Evolutionary conservation across 371 early-diverging fungal genomes (phyloP), one percentile per base, ranked within the genome.

Genomic region (Mucor lusitanicus): DNA sequence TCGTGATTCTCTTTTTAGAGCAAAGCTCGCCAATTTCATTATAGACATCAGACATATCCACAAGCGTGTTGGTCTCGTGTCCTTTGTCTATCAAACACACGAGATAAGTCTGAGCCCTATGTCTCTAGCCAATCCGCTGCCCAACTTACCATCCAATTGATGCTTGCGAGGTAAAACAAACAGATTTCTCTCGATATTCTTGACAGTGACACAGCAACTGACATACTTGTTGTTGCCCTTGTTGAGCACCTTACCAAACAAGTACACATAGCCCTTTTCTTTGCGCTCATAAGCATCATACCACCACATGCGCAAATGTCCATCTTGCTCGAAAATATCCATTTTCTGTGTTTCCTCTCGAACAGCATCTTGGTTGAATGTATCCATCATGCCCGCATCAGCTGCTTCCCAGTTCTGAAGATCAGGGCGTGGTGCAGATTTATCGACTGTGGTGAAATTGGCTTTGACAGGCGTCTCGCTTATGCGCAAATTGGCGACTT

Each of bases 241-340:
- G 68, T 88, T 78, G 35, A 77, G 68, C 12, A 87, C 80, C 82
- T 98, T 99, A 67, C 97, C 98, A 85, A 99, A 93, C 5, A 98
- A 63, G 60, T 96, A 98, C 0, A 99, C 87, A 4, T 77, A 71
- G 0, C 97, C 97, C 39, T 80, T 83, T n/a, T 83, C 83, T 68
- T 84, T 81, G 39, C 87, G 86, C 71, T 99, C 98, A 68, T 82
- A 88, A 6, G 95, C 96, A 81, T 99, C 99, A 61, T 97, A 83
- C 97, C 97, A 99, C 80, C 88, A 96, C 79, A 99, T 79, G 35
- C 78, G 76, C 55, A 94, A 50, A 13, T 78, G 81, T 21, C 89
- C 91, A 61, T 89, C 88, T 5, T 74, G 66, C 64, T 91, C 88
- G 50, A 89, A 66, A n/a, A 87, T 72, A 23, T 84, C 72, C 44